These are phyloP conservation scores for Aspergillus chevalieri DNA, from an alignment of 2,329 filamentous ascomycete genomes.

Conservation along the genomic window DNA sequence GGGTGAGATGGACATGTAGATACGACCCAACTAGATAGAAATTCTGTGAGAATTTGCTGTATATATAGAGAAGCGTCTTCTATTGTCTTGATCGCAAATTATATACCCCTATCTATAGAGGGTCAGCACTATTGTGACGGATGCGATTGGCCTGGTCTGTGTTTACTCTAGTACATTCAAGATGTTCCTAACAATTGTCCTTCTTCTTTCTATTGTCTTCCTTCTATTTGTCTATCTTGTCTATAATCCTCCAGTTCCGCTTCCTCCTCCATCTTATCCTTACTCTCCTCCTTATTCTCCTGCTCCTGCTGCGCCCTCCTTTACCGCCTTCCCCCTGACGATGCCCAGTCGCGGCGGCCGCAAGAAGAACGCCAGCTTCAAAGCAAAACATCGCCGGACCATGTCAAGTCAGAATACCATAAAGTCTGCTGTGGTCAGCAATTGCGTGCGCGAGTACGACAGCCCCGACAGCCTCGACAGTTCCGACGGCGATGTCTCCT, in stretches of 20 bases:
- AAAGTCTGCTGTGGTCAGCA: constrained; percentile 6
- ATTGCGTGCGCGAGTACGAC: constrained; percentile 9
- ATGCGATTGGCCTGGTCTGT: too few relatives aligned
- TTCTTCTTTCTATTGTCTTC: neutral
- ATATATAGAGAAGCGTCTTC: too few relatives aligned
- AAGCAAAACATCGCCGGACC: neutral
- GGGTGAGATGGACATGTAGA: too few relatives aligned
- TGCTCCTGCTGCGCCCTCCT: constrained; percentile 8
- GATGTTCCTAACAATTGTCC: neutral
- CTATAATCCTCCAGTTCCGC: neutral
- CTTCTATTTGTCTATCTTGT: neutral
- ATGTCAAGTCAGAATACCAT: too few relatives aligned
- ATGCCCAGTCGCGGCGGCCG: constrained; percentile 16
- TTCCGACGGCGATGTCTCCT: constrained; percentile 22
- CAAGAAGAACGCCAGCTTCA: constrained; percentile 28
- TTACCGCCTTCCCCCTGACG: constrained; percentile 10
- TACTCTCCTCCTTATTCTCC: neutral
- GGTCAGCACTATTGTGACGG: too few relatives aligned
- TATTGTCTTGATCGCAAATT: too few relatives aligned
- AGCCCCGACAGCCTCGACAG: constrained; percentile 14
- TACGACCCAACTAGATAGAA: too few relatives aligned
- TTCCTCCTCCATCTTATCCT: neutral
- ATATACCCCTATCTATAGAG: too few relatives aligned
- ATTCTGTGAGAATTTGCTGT: too few relatives aligned
- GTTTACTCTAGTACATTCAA: neutral